A percentile compares a stretch with the other conserved stretches of the same genome.
Conservation (phyloP, 2,329 filamentous ascomycete genomes). For the Beauveria varroae region DNA sequence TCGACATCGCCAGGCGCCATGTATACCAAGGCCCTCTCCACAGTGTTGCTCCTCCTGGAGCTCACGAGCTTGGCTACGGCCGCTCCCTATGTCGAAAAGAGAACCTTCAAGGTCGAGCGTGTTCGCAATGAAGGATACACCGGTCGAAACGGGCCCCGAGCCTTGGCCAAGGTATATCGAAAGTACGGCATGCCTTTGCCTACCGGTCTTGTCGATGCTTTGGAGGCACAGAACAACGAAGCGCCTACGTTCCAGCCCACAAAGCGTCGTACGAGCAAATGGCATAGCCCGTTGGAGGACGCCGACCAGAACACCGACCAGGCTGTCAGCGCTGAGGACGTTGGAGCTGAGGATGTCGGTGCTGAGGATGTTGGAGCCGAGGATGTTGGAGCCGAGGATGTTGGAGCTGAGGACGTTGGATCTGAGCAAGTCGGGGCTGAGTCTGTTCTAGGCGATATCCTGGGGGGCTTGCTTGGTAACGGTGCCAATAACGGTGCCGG, state of each 20-base stretch:
- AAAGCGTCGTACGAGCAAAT: constrained; percentile 10
- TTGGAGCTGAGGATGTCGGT: neutral
- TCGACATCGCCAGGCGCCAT: constrained; percentile 6
- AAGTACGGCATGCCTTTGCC: constrained; percentile 57
- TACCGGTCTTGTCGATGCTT: constrained; percentile 31
- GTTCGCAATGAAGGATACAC: constrained; percentile 47
- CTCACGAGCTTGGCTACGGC: constrained; percentile 38
- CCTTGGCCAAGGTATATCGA: constrained; percentile 57
- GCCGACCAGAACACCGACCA: too few species aligned
- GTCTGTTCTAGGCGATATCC: neutral
- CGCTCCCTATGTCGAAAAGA: constrained; percentile 33
- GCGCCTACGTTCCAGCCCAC: neutral
- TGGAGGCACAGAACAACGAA: constrained; percentile 19
- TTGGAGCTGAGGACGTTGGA: neutral
- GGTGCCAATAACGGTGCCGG: neutral
- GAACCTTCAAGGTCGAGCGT: constrained; percentile 56
- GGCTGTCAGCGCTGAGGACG: neutral
- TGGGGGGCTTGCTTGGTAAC: neutral
- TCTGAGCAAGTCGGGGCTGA: neutral
- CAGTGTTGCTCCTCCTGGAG: constrained; percentile 41
- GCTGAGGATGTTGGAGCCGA: neutral
- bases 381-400: neutral
- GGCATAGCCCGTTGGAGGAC: neutral
- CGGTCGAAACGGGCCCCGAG: constrained; percentile 47
- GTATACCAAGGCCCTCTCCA: constrained; percentile 13